These are phyloP conservation scores for Dissophora ornata DNA, from an alignment of 192 early-diverging fungal species.

Conservation along the genomic window DNA sequence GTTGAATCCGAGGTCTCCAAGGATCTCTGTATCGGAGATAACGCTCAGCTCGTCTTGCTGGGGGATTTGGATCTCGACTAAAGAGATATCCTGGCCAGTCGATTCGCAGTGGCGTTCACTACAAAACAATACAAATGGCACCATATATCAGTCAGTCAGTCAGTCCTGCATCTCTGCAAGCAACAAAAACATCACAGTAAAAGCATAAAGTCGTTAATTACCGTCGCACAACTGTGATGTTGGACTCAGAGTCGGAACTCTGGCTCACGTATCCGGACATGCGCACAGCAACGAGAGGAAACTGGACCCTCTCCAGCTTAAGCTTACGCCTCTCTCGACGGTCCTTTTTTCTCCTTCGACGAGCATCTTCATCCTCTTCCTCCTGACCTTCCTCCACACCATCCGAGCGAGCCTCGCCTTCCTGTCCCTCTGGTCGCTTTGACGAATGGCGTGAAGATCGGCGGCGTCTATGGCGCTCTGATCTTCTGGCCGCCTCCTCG, in stretches of 20 bases:
- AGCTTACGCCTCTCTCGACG: conserved; percentile 28
- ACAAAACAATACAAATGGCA: too few species aligned
- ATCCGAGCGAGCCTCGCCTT: background rate
- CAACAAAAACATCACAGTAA: too few species aligned
- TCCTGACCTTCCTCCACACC: conserved; percentile 2
- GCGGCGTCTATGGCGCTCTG: conserved; percentile 28
- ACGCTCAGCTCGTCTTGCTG: conserved; percentile 40
- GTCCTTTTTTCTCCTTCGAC: conserved; percentile 22
- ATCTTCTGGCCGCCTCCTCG: conserved; percentile 1
- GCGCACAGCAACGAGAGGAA: conserved; percentile 32
- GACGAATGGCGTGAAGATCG: conserved; percentile 16
- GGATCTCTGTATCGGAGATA: conserved; percentile 47
- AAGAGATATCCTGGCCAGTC: conserved; percentile 17
- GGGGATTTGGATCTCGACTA: conserved; percentile 36
- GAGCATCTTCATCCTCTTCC: conserved; percentile 23
- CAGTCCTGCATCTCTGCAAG: too few species aligned
- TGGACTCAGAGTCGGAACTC: conserved; percentile 45
- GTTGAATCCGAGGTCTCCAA: conserved; percentile 41
- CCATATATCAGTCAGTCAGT: too few species aligned
- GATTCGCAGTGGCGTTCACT: conserved; percentile 15
- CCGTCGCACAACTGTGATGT: conserved; percentile 37
- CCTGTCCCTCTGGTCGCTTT: background rate
- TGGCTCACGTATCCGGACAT: conserved; percentile 36
- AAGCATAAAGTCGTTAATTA: conserved; percentile 20
- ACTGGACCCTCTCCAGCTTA: conserved; percentile 39